These are phyloP conservation scores for Erodium maritimum DNA, from an alignment of 345 rosid species.

Conservation along the genomic window DNA sequence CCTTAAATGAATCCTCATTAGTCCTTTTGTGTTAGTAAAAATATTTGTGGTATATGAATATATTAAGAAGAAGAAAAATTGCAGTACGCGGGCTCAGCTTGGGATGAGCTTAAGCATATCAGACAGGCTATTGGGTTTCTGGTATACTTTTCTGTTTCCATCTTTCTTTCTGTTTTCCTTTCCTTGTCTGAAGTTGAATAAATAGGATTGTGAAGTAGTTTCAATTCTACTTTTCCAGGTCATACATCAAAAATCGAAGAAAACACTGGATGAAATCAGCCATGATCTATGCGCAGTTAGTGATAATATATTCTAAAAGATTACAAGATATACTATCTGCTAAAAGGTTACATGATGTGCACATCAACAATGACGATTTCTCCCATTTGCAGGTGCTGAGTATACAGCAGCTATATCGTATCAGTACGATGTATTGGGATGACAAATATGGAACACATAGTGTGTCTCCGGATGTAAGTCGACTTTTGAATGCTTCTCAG, in stretches of 20 bases:
- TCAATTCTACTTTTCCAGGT: slow-evolving; percentile 32
- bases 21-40: too few relatives aligned
- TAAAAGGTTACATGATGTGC: too few relatives aligned
- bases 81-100: slow-evolving; percentile 89
- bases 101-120: slow-evolving; percentile 95
- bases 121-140: slow-evolving; percentile 92
- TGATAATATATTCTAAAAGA: background rate
- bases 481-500: too few relatives aligned
- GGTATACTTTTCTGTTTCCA: slow-evolving; percentile 21
- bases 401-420: slow-evolving; percentile 78
- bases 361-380: too few relatives aligned
- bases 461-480: slow-evolving; percentile 77
- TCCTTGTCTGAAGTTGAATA: background rate
- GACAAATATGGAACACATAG: slow-evolving; percentile 93
- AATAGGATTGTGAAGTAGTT: background rate
- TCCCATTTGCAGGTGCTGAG: slow-evolving; percentile 52
- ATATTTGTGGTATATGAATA: too few relatives aligned
- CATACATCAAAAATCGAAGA: slow-evolving; percentile 90
- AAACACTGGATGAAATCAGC: slow-evolving; percentile 80
- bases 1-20: too few relatives aligned
- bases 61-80: too few relatives aligned
- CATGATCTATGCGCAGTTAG: slow-evolving; percentile 87
- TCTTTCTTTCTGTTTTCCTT: too few relatives aligned
- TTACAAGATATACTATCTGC: too few relatives aligned
- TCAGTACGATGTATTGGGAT: slow-evolving; percentile 95